These are phyloP conservation scores for Bipolaris victoriae DNA, from an alignment of 2,329 filamentous ascomycete species.

Conservation along the genomic window DNA sequence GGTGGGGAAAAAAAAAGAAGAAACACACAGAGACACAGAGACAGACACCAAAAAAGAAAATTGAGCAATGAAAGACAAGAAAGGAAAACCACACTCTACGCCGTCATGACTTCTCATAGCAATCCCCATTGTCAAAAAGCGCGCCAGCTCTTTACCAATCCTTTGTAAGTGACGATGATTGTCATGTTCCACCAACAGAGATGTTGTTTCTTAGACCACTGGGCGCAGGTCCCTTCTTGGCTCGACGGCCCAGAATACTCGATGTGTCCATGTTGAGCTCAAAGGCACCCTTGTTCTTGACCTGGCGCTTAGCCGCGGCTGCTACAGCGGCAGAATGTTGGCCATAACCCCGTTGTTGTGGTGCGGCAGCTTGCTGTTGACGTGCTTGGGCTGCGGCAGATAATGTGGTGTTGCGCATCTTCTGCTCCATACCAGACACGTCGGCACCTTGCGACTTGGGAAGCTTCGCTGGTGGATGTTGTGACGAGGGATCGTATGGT, in stretches of 20 bases:
- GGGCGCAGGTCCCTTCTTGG: constrained; percentile 54
- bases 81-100: constrained; percentile 20
- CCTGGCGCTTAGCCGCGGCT: constrained; percentile 81
- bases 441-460: constrained; percentile 67
- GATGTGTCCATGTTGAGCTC: constrained; percentile 92
- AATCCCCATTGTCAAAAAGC: constrained; percentile 13
- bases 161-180: constrained; percentile 33
- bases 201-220: constrained; percentile 56
- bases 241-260: constrained; percentile 78
- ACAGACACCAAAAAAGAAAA: background rate
- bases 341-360: constrained; percentile 71
- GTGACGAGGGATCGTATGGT: constrained; percentile 56
- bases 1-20: background rate
- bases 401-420: constrained; percentile 83
- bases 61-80: constrained; percentile 20
- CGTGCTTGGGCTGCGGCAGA: constrained; percentile 68
- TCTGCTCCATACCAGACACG: constrained; percentile 80
- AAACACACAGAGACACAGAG: background rate
- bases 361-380: constrained; percentile 53
- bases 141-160: constrained; percentile 35
- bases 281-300: constrained; percentile 80
- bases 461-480: constrained; percentile 67
- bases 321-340: constrained; percentile 87
- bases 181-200: constrained; percentile 43
- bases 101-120: constrained; percentile 24